These are phyloP conservation scores for Ricinus communis DNA, from an alignment of 345 rosid genomes.

Conservation along the genomic window DNA sequence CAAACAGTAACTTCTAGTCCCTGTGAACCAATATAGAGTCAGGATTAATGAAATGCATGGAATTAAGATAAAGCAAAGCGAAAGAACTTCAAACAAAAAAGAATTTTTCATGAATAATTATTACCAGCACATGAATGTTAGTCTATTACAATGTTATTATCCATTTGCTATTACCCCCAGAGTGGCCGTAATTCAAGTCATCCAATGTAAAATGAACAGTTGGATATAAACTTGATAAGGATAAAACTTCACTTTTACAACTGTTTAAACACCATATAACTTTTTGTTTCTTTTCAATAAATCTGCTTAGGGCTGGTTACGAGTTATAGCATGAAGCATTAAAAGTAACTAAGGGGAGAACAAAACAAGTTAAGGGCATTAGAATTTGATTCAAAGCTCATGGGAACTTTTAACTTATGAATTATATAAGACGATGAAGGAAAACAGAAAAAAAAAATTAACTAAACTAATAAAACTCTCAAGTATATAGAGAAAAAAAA, in stretches of 20 bases:
- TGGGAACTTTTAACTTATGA: neutral
- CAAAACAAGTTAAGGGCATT: neutral
- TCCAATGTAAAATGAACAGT: neutral
- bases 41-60: neutral
- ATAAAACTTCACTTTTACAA: neutral
- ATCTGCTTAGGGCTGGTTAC: neutral
- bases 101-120: too few relatives aligned
- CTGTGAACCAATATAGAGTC: slow-evolving; percentile 39
- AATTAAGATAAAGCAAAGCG: slow-evolving; percentile 10
- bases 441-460: neutral
- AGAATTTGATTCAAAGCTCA: neutral
- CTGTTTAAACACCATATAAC: neutral
- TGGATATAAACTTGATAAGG: neutral
- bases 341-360: neutral
- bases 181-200: neutral
- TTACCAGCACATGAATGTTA: neutral
- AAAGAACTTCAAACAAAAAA: neutral
- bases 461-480: neutral
- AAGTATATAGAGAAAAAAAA: neutral
- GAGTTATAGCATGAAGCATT: neutral
- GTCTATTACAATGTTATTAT: neutral
- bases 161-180: neutral
- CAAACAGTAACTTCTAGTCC: slow-evolving; percentile 79
- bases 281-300: neutral
- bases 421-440: too few relatives aligned